phyloP scores from a whole-genome alignment of 805 yeast species.

The Candida peoriensis region DNA sequence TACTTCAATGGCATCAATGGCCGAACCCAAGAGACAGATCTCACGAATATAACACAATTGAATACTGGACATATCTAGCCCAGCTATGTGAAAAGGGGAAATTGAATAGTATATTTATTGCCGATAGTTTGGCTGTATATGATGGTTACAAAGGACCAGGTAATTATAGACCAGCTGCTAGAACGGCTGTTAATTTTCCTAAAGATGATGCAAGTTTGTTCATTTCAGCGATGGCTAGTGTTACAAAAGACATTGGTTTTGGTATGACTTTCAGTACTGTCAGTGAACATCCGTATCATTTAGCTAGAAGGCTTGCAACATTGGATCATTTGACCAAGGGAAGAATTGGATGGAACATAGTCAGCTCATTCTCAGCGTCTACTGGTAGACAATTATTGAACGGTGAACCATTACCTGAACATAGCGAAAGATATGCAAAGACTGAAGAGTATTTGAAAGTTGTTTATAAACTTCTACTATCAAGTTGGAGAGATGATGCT shows the following conservation, averaged over 20 bases:
- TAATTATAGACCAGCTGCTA: conserved; percentile 25
- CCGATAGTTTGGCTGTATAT: conserved; percentile 33
- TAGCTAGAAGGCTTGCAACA: conserved; percentile 35
- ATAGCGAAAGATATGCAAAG: conserved; percentile 32
- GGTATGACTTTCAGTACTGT: conserved; percentile 36
- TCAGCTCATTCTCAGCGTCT: conserved; percentile 33
- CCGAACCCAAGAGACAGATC: conserved; percentile 2
- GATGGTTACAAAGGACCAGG: conserved; percentile 26
- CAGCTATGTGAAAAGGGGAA: conserved; percentile 30
- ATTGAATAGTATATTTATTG: conserved; percentile 29
- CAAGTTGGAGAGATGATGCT: conserved; percentile 36
- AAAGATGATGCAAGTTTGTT: conserved; percentile 32
- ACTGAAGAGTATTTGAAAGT: conserved; percentile 36
- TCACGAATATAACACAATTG: conserved; percentile 10
- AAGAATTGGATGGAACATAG: conserved; percentile 39
- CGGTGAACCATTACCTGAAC: conserved; percentile 31
- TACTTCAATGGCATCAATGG: conserved; percentile 2
- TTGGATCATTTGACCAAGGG: conserved; percentile 37
- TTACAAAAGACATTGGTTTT: conserved; percentile 29
- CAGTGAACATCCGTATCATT: conserved; percentile 34
- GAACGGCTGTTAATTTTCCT: conserved; percentile 27
- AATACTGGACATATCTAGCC: conserved; percentile 32
- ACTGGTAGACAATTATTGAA: conserved; percentile 33
- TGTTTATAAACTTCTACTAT: conserved; percentile 30
- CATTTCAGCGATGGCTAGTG: conserved; percentile 34